These are phyloP conservation scores for Paramicrosporidium saccamoebae DNA, from an alignment of 371 early-diverging fungal genomes.

Conservation along the genomic window DNA sequence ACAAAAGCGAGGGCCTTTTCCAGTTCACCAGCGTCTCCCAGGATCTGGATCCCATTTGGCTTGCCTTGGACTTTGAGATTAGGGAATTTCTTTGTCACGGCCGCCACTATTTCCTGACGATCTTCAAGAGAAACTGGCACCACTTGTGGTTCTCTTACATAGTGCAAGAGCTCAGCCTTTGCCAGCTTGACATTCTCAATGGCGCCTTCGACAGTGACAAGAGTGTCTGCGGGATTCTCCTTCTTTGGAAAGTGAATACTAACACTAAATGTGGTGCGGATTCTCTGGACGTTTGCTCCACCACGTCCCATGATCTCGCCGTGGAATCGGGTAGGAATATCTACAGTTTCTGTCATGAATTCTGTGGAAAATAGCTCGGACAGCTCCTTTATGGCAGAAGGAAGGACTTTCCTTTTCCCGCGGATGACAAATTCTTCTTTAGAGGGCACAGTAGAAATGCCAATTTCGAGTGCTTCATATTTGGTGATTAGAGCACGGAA, in stretches of 20 bases:
- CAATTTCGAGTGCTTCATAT: too few species aligned
- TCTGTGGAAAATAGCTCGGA: conserved; percentile 4
- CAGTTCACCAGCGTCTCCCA: too few species aligned
- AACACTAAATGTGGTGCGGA: conserved; percentile 13
- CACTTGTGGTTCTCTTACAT: conserved; percentile 31
- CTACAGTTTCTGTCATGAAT: conserved; percentile 8
- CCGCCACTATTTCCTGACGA: not conserved
- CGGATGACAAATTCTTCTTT: too few species aligned
- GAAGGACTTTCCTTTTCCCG: conserved; percentile 1
- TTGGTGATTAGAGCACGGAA: not conserved
- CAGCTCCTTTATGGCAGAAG: conserved; percentile 4
- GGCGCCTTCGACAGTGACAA: conserved; percentile 45
- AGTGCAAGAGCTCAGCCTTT: conserved; percentile 30
- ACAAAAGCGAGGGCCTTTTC: too few species aligned
- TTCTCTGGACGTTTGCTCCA: conserved; percentile 13
- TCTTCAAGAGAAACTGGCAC: too few species aligned
- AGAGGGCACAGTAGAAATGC: too few species aligned
- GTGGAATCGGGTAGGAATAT: conserved; percentile 14
- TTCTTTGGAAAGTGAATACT: conserved; percentile 14
- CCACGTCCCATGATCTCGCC: conserved; percentile 21
- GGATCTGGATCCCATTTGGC: too few species aligned
- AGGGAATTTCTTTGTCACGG: too few species aligned
- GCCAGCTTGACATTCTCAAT: conserved; percentile 33
- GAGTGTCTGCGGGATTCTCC: too few species aligned
- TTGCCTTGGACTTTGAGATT: too few species aligned